These are phyloP conservation scores for Iris pallida DNA, from an alignment of 116 monocot species.

Conservation along the genomic window DNA sequence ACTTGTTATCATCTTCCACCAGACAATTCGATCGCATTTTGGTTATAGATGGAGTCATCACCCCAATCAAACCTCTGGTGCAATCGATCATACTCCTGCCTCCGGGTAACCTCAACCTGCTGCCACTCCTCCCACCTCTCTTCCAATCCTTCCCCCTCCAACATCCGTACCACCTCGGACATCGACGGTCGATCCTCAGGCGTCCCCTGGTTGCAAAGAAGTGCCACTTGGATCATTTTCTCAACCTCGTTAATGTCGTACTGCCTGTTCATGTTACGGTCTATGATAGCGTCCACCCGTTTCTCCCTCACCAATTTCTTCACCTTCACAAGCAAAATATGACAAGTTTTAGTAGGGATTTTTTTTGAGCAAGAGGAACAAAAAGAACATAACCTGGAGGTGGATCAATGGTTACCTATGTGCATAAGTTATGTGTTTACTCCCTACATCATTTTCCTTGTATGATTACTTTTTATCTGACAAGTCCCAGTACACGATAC, in stretches of 20 bases:
- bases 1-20: conserved; percentile 15
- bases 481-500: too few species aligned
- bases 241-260: conserved; percentile 31
- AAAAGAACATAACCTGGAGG: too few species aligned
- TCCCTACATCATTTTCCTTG: too few species aligned
- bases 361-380: too few species aligned
- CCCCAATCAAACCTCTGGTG: conserved; percentile 25
- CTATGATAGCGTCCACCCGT: conserved; percentile 22
- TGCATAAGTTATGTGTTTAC: too few species aligned
- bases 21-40: conserved; percentile 20
- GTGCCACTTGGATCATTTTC: conserved; percentile 36
- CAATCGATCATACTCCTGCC: conserved; percentile 20
- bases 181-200: conserved; percentile 37
- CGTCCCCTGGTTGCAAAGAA: conserved; percentile 33
- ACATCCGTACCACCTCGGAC: conserved; percentile 37
- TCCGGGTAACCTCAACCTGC: conserved; percentile 22
- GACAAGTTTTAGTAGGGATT: not conserved
- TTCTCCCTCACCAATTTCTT: conserved; percentile 31
- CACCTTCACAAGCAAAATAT: conserved; percentile 18
- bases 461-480: too few species aligned
- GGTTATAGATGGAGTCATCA: conserved; percentile 23
- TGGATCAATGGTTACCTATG: too few species aligned
- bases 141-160: conserved; percentile 26
- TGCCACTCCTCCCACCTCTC: conserved; percentile 30
- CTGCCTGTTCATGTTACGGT: conserved; percentile 18